These are phyloP conservation scores for Pestalotiopsis sp. DNA, from an alignment of 2,329 filamentous ascomycete genomes.

Conservation along the genomic window DNA sequence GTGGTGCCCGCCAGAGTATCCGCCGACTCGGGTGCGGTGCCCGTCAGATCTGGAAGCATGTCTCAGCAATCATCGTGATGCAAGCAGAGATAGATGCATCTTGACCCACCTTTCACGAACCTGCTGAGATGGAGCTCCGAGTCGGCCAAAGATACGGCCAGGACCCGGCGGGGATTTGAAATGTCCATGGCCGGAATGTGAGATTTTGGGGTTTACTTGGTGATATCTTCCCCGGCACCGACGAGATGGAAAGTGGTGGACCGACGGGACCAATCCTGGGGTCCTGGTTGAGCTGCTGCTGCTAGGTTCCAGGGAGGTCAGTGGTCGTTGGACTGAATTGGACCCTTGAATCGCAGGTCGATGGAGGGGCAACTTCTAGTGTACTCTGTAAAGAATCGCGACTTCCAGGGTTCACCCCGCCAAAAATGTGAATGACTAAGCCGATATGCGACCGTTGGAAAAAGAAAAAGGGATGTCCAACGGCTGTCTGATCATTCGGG, in stretches of 20 bases:
- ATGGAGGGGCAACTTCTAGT: conserved; percentile 14
- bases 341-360: conserved; percentile 9
- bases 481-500: not conserved
- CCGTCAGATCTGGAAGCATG: conserved; percentile 51
- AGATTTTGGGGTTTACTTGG: conserved; percentile 18
- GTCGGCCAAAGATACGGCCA: conserved; percentile 56
- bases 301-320: not conserved
- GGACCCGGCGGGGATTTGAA: conserved; percentile 56
- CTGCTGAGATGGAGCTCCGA: conserved; percentile 48
- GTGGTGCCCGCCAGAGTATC: conserved; percentile 60
- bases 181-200: conserved; percentile 40
- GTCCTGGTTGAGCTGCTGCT: not conserved
- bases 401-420: conserved; percentile 16
- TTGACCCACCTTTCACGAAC: conserved; percentile 54
- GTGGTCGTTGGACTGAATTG: not conserved
- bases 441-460: not conserved
- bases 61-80: not conserved
- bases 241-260: not conserved
- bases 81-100: not conserved
- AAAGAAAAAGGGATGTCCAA: not conserved
- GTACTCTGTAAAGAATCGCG: not conserved
- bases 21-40: conserved; percentile 41
- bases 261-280: not conserved
- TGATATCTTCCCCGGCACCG: no score
- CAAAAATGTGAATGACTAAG: conserved; percentile 10